A percentile compares a stretch with the other conserved stretches of the same genome.
Evolutionary conservation across 2,329 filamentous ascomycete species (phyloP).

Genomic region (Cadophora gregata): DNA sequence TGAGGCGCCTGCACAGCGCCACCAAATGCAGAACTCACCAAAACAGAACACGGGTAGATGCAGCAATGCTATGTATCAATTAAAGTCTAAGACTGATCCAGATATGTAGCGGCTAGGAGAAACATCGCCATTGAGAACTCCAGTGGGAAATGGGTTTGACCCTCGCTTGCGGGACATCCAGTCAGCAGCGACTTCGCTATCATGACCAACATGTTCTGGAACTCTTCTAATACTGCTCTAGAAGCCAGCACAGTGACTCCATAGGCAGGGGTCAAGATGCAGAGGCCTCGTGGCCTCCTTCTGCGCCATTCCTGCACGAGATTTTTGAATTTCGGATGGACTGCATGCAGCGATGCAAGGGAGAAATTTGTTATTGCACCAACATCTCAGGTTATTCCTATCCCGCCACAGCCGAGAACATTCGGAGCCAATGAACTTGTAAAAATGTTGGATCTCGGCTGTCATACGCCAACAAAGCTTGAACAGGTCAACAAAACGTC

Average conservation of each 20-base stretch:
- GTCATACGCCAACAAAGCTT: too few species aligned
- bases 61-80: conserved; percentile 6
- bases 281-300: neutral
- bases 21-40: neutral
- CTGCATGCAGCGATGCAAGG: neutral
- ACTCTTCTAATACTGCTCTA: neutral
- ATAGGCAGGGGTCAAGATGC: neutral
- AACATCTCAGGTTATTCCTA: neutral
- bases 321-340: neutral
- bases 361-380: neutral
- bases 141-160: neutral
- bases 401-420: neutral
- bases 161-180: conserved; percentile 3
- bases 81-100: conserved; percentile 1
- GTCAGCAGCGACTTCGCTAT: neutral
- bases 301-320: neutral
- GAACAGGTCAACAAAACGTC: too few species aligned
- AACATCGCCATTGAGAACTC: conserved; percentile 14
- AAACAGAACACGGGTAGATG: conserved; percentile 3
- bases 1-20: neutral
- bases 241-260: neutral
- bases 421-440: neutral
- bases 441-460: too few species aligned
- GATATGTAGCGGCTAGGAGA: neutral
- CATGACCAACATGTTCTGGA: neutral